Conservation (phyloP, 2,329 filamentous ascomycete species). For the Claviceps lovelessii region DNA sequence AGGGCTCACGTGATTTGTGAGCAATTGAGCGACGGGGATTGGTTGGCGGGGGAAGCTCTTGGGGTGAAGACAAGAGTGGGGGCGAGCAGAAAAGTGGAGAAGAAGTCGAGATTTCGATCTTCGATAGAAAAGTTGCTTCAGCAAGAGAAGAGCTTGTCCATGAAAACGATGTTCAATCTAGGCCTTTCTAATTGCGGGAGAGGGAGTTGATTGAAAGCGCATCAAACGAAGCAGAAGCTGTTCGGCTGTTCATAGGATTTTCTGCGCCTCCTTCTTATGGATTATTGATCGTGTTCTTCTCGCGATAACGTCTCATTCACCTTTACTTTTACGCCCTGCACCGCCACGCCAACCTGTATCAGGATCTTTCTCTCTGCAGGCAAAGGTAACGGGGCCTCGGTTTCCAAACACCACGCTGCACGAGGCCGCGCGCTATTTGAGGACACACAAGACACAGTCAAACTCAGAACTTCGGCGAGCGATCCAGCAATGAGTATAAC, state of each 20-base stretch:
- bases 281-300: background rate
- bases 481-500: background rate
- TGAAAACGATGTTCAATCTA: too few relatives aligned
- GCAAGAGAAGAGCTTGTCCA: too few relatives aligned
- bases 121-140: background rate
- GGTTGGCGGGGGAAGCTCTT: slow-evolving; percentile 7
- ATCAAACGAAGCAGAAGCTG: too few relatives aligned
- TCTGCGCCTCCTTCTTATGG: too few relatives aligned
- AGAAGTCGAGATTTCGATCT: background rate
- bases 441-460: background rate
- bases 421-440: too few relatives aligned
- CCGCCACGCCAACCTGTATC: background rate
- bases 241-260: too few relatives aligned
- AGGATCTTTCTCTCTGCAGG: background rate
- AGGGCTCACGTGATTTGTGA: slow-evolving; percentile 21
- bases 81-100: background rate
- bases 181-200: too few relatives aligned
- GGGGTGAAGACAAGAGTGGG: background rate
- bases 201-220: background rate
- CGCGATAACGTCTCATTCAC: background rate
- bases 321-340: background rate
- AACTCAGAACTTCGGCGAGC: too few relatives aligned
- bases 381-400: too few relatives aligned
- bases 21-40: slow-evolving; percentile 22
- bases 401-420: too few relatives aligned